A percentile compares a stretch with the other conserved stretches of the same genome.
phyloP scores from a whole-genome alignment of 345 rosid genomes.

The Eucalyptus pauciflora region DNA sequence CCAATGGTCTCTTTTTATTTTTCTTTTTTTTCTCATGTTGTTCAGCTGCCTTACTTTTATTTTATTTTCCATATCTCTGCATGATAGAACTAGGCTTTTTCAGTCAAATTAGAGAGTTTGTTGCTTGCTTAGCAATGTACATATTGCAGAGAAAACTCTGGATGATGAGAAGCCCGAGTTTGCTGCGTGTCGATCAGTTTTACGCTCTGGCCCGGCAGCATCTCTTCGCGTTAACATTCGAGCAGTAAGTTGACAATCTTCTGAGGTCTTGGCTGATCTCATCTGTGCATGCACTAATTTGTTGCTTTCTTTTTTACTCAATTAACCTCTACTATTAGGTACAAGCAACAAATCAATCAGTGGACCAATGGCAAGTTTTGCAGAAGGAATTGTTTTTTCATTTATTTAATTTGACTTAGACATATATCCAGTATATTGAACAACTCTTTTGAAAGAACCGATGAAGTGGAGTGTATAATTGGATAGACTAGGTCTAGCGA shows the following conservation, averaged over 20 bases:
- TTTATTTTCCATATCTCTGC: neutral
- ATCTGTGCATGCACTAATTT: neutral
- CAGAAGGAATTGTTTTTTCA: neutral
- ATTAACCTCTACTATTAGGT: neutral
- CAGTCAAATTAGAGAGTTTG: neutral
- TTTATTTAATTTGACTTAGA: neutral
- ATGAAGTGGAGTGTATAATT: neutral
- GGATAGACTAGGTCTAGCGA: neutral
- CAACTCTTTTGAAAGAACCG: neutral
- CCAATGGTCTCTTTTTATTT: neutral
- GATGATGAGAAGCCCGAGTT: constrained; percentile 64
- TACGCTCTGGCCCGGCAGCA: constrained; percentile 81
- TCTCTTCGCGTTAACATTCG: constrained; percentile 74
- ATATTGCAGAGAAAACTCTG: constrained; percentile 31
- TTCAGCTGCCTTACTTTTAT: neutral
- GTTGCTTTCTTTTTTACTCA: neutral
- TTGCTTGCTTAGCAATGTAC: neutral
- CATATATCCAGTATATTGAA: neutral
- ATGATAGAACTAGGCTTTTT: neutral
- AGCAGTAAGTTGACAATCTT: constrained; percentile 46
- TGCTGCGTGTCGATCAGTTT: constrained; percentile 41
- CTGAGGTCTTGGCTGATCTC: neutral
- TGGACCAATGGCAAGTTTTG: neutral
- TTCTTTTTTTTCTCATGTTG: neutral
- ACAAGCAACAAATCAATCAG: neutral